Conservation (phyloP, 495 filamentous ascomycete species). For the Sphaerosporella brunnea region DNA sequence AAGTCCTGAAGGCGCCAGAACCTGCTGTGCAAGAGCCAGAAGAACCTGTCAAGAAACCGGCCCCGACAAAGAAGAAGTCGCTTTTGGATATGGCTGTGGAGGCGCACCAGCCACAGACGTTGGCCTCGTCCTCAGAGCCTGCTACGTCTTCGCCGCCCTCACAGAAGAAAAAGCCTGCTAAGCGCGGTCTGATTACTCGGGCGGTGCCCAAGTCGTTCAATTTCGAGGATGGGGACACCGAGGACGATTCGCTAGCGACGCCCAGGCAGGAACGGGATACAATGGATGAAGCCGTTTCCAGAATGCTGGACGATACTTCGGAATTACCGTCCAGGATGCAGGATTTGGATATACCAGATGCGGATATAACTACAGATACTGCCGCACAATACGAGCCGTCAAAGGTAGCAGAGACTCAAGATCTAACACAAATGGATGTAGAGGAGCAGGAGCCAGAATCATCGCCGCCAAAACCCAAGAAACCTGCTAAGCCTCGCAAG, state of each 20-base stretch:
- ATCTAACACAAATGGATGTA: conserved; percentile 1
- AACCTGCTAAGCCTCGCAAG: not conserved
- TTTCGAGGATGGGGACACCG: conserved; percentile 15
- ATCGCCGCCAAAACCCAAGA: conserved; percentile 12
- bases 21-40: not conserved
- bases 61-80: not conserved
- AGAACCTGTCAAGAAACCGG: not conserved
- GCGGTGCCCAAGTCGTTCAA: conserved; percentile 6
- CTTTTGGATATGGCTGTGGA: not conserved
- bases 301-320: conserved; percentile 19
- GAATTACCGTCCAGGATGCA: conserved; percentile 12
- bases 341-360: conserved; percentile 27
- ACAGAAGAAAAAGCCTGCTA: conserved; percentile 8
- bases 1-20: not conserved
- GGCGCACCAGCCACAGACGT: not conserved
- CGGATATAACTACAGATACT: not conserved
- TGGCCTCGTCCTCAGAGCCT: not conserved
- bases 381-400: too few species aligned
- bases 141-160: conserved; percentile 1
- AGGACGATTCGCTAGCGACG: conserved; percentile 22
- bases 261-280: conserved; percentile 7
- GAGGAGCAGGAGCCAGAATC: conserved; percentile 3
- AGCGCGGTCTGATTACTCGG: conserved; percentile 8
- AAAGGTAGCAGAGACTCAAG: too few species aligned
- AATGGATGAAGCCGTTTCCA: conserved; percentile 9